A percentile compares a stretch with the other conserved stretches of the same genome.
Conservation (phyloP, 2,329 filamentous ascomycete species). For the Diatrype stigma region DNA sequence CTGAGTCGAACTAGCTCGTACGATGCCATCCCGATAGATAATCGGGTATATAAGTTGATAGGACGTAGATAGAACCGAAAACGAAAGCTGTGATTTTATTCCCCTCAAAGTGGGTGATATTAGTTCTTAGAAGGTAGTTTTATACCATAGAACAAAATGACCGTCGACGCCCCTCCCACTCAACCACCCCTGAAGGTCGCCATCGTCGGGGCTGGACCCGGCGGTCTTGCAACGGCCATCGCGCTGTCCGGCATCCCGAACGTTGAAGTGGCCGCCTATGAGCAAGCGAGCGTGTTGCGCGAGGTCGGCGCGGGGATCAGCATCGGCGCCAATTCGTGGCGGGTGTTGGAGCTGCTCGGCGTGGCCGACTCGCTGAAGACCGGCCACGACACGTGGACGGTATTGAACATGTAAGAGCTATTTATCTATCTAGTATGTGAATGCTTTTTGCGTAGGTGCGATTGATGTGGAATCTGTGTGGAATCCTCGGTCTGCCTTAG, state of each 20-base stretch:
- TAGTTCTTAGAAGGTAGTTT: too few relatives aligned
- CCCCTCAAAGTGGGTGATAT: too few relatives aligned
- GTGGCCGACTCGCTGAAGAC: conserved; percentile 30
- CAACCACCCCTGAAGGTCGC: conserved; percentile 19
- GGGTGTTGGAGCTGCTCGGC: conserved; percentile 40
- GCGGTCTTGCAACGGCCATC: conserved; percentile 38
- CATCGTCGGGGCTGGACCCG: conserved; percentile 21
- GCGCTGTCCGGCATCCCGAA: conserved; percentile 37
- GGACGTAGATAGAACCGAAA: too few relatives aligned
- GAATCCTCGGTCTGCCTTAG: too few relatives aligned
- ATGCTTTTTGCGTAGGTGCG: too few relatives aligned
- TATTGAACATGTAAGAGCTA: conserved; percentile 23
- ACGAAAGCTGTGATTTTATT: too few relatives aligned
- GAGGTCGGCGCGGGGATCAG: conserved; percentile 46
- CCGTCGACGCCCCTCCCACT: conserved; percentile 9
- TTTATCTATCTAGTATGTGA: too few relatives aligned
- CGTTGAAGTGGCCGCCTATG: conserved; percentile 39
- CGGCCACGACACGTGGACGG: conserved; percentile 20
- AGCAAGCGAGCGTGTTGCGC: conserved; percentile 38
- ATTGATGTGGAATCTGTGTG: too few relatives aligned
- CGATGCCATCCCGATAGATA: too few relatives aligned
- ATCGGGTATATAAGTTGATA: background rate
- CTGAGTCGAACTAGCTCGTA: too few relatives aligned
- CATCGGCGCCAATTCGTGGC: conserved; percentile 43
- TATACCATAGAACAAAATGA: conserved; percentile 10